Conservation (phyloP, 129 eudicot genomes). For the Flaveria brownii region DNA sequence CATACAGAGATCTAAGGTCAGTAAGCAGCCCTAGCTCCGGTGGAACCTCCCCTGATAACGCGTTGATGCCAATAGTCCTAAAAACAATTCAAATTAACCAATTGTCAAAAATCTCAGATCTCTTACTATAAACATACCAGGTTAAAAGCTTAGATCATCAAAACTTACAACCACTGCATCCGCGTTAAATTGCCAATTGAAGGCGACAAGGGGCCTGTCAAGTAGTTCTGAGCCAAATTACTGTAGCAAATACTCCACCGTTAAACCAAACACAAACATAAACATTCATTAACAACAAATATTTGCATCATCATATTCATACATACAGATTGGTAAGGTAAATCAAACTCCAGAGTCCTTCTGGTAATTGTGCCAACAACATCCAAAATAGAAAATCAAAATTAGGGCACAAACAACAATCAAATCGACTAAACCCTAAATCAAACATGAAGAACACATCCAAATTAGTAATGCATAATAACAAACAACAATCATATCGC, state of each 20-base stretch:
- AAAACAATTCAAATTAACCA: background rate
- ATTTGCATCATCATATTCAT: background rate
- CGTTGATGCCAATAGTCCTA: slow-evolving; percentile 68
- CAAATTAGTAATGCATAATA: no score
- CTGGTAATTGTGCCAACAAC: slow-evolving; percentile 52
- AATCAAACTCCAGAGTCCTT: slow-evolving; percentile 72
- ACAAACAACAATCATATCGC: no score
- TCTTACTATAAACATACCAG: background rate
- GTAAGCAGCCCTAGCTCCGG: slow-evolving; percentile 64
- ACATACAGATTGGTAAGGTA: slow-evolving; percentile 62
- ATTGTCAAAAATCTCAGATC: background rate
- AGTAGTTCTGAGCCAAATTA: slow-evolving; percentile 56
- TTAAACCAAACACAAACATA: slow-evolving; percentile 35
- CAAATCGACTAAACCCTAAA: no score
- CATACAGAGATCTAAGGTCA: slow-evolving; percentile 40
- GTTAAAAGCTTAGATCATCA: background rate
- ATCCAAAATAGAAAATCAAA: no score
- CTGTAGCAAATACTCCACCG: slow-evolving; percentile 40
- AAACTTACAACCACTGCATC: slow-evolving; percentile 73
- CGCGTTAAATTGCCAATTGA: slow-evolving; percentile 62
- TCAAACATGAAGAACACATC: no score
- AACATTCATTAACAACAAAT: slow-evolving; percentile 1
- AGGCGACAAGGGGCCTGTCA: slow-evolving; percentile 68
- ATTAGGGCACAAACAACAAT: no score
- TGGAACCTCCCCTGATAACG: slow-evolving; percentile 73